These are phyloP conservation scores for Boletellus sp. DNA, from an alignment of 768 basidiomycete genomes.

Conservation along the genomic window DNA sequence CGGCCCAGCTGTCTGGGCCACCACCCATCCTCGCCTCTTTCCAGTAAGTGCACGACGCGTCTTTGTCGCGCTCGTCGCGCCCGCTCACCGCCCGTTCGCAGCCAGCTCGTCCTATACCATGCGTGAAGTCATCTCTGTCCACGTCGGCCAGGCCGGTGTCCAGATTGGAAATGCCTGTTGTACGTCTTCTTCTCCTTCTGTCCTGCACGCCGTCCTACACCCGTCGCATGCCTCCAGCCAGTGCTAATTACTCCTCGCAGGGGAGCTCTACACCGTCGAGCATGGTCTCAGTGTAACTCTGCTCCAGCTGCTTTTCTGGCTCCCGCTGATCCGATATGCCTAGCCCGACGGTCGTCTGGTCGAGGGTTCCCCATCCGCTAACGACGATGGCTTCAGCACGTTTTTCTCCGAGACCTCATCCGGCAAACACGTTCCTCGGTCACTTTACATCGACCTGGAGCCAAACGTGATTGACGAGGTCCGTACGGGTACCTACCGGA, in stretches of 20 bases:
- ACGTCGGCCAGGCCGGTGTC: constrained; percentile 98
- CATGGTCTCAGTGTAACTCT: constrained; percentile 86
- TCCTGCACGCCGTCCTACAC: constrained; percentile 4
- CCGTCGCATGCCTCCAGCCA: constrained; percentile 11
- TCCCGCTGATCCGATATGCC: constrained; percentile 19
- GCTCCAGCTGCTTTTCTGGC: constrained; percentile 2
- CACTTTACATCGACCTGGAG: constrained; percentile 95
- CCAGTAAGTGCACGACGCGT: constrained; percentile 32
- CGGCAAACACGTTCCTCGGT: constrained; percentile 96
- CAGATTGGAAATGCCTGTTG: constrained; percentile 99
- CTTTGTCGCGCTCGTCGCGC: constrained; percentile 19
- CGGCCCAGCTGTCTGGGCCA: constrained; percentile 31
- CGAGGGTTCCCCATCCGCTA: constrained; percentile 68
- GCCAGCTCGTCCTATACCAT: constrained; percentile 40
- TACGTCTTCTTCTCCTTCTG: constrained; percentile 43
- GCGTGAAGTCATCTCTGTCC: constrained; percentile 97
- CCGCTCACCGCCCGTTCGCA: constrained; percentile 1
- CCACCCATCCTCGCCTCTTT: constrained; percentile 28
- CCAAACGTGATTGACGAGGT: constrained; percentile 98
- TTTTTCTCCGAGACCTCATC: constrained; percentile 98
- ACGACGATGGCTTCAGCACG: constrained; percentile 93
- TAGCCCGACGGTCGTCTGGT: constrained; percentile 93
- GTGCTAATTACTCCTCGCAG: constrained; percentile 40
- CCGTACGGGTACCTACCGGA: constrained; percentile 90
- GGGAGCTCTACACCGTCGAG: constrained; percentile 99